Conservation (phyloP, 108 stramenopile genomes). For the Fragilariopsis cylindrus region DNA sequence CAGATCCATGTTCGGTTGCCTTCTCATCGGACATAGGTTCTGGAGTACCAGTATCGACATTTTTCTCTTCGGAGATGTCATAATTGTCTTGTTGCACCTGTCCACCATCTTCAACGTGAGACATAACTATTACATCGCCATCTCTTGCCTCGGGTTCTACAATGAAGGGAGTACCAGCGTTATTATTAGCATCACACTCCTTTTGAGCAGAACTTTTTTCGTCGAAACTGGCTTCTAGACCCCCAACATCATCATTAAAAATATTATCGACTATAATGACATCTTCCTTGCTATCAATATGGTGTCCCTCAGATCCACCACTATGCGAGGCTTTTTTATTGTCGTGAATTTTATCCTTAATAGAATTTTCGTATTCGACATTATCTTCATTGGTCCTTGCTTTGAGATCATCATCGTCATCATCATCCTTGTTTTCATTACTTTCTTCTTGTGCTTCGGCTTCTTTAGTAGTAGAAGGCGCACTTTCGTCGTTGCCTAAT, state of each 20-base stretch:
- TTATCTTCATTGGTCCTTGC: background rate
- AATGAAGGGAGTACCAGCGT: background rate
- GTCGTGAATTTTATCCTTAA: background rate
- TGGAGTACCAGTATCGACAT: background rate
- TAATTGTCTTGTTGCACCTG: constrained; percentile 1
- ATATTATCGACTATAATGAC: background rate
- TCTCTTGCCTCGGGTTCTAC: background rate
- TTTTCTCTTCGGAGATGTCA: background rate
- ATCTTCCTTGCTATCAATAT: background rate
- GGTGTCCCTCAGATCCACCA: no score
- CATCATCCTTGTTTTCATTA: background rate
- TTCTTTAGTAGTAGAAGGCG: background rate
- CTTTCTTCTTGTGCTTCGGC: background rate
- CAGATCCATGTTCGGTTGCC: background rate
- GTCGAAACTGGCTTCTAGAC: background rate
- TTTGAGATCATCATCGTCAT: background rate
- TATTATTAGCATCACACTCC: background rate
- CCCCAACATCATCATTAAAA: background rate
- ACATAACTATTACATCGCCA: background rate
- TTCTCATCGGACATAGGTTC: background rate
- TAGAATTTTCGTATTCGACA: background rate
- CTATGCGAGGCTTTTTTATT: background rate
- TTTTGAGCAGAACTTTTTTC: background rate
- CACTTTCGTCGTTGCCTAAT: background rate
- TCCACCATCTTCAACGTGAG: background rate